phyloP scores from a whole-genome alignment of 2,329 filamentous ascomycete genomes.

The Penicillium sp. region DNA sequence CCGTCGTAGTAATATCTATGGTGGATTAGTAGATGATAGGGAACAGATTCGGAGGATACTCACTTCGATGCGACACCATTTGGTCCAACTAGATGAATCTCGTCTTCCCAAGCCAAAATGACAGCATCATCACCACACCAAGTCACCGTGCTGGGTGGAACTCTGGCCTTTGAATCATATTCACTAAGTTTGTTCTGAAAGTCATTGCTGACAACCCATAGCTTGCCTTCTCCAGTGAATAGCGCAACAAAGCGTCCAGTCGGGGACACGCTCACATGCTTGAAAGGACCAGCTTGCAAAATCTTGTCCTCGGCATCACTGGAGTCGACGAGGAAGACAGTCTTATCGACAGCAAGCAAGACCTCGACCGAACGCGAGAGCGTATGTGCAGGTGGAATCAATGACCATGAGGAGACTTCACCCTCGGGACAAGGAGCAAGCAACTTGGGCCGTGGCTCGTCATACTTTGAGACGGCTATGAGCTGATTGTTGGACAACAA shows the following conservation, averaged over 20 bases:
- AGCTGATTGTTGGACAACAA: slow-evolving; percentile 84
- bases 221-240: slow-evolving; percentile 78
- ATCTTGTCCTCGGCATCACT: slow-evolving; percentile 87
- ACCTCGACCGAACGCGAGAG: slow-evolving; percentile 92
- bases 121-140: slow-evolving; percentile 97
- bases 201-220: slow-evolving; percentile 92
- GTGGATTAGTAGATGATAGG: slow-evolving; percentile 16
- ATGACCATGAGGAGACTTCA: slow-evolving; percentile 79
- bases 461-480: slow-evolving; percentile 81
- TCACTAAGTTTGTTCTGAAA: slow-evolving; percentile 91
- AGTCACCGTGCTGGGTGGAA: slow-evolving; percentile 79
- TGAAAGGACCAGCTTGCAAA: slow-evolving; percentile 87
- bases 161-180: slow-evolving; percentile 83
- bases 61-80: slow-evolving; percentile 68
- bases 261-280: slow-evolving; percentile 84
- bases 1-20: slow-evolving; percentile 82
- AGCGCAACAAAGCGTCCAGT: slow-evolving; percentile 85
- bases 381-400: slow-evolving; percentile 83
- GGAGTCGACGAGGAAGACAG: slow-evolving; percentile 81
- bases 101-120: slow-evolving; percentile 94
- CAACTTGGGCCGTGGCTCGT: slow-evolving; percentile 82
- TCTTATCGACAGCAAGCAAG: slow-evolving; percentile 77
- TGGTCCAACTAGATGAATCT: slow-evolving; percentile 88
- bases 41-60: slow-evolving; percentile 7
- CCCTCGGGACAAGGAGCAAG: slow-evolving; percentile 75